Percentiles rank a stretch among this genome's conserved stretches.
Evolutionary conservation across 768 basidiomycete genomes (phyloP).

Genomic region (Lactifluus pinguis): DNA sequence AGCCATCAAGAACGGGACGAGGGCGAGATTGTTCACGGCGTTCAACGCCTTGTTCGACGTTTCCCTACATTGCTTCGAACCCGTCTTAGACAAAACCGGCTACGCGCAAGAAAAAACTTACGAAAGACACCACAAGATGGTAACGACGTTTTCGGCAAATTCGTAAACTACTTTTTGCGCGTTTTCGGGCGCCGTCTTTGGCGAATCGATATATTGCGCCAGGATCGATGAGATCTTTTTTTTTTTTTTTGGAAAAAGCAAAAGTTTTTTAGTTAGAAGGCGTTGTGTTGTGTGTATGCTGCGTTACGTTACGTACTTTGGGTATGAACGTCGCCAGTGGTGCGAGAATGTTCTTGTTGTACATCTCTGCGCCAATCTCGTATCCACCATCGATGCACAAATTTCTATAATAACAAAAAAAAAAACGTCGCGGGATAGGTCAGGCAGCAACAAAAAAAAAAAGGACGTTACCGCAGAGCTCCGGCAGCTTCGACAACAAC

Average conservation of each 20-base stretch:
- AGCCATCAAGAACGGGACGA: slow-evolving; percentile 83
- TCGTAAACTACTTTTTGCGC: slow-evolving; percentile 72
- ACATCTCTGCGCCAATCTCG: slow-evolving; percentile 95
- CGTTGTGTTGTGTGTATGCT: too few relatives aligned
- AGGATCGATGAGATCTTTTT: slow-evolving; percentile 65
- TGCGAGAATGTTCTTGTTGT: slow-evolving; percentile 85
- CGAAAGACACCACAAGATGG: slow-evolving; percentile 90
- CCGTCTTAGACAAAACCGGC: slow-evolving; percentile 2
- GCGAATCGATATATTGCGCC: slow-evolving; percentile 51
- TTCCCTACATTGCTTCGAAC: slow-evolving; percentile 42
- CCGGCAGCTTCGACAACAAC: slow-evolving; percentile 87
- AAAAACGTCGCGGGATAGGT: neutral
- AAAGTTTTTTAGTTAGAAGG: too few relatives aligned
- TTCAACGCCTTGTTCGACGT: slow-evolving; percentile 88
- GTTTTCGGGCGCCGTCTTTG: slow-evolving; percentile 58
- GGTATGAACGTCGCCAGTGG: slow-evolving; percentile 69
- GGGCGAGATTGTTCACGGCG: slow-evolving; percentile 72
- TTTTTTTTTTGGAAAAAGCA: too few relatives aligned
- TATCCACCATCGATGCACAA: slow-evolving; percentile 92
- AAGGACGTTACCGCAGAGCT: slow-evolving; percentile 58
- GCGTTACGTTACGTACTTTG: slow-evolving; percentile 41
- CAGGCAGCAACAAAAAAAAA: neutral
- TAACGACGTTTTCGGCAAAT: slow-evolving; percentile 88
- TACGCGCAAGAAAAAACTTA: slow-evolving; percentile 37
- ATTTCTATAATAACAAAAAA: slow-evolving; percentile 45